Evolutionary conservation across 2,329 filamentous ascomycete species (phyloP).

Genomic region (Talaromyces islandicus): DNA sequence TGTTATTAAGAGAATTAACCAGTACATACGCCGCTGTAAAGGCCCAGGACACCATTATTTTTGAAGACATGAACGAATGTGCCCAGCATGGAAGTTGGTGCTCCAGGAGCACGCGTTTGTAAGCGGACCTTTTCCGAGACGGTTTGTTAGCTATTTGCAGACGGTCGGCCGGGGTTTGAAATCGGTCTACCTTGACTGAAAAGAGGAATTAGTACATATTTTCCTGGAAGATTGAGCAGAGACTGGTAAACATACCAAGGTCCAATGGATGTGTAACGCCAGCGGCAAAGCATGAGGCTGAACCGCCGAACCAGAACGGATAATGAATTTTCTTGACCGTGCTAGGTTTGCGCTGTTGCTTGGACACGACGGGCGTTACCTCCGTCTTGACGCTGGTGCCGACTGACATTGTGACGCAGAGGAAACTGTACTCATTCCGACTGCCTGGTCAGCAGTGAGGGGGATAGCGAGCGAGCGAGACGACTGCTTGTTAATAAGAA

Average conservation of each 20-base stretch:
- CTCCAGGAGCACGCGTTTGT: constrained; percentile 73
- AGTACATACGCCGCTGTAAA: constrained; percentile 70
- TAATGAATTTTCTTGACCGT: constrained; percentile 47
- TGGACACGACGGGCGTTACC: neutral
- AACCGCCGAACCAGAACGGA: constrained; percentile 95
- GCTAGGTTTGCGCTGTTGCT: neutral
- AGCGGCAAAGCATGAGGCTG: constrained; percentile 85
- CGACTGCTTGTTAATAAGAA: neutral
- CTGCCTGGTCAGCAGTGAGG: neutral
- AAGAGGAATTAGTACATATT: neutral
- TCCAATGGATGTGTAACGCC: constrained; percentile 90
- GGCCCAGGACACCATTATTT: constrained; percentile 66
- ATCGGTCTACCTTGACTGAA: constrained; percentile 49
- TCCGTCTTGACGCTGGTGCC: constrained; percentile 10
- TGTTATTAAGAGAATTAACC: constrained; percentile 13
- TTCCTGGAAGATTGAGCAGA: neutral
- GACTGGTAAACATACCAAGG: constrained; percentile 55
- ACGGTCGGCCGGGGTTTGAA: neutral
- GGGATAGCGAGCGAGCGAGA: no score
- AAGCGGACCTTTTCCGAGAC: constrained; percentile 62
- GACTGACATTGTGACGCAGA: constrained; percentile 7
- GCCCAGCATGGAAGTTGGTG: constrained; percentile 72
- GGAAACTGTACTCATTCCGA: constrained; percentile 6
- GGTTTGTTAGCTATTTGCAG: constrained; percentile 13
- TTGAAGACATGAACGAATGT: constrained; percentile 79